Base-by-base conservation (phyloP, 306 rosid genomes). In the Fagus sylvatica region DNA sequence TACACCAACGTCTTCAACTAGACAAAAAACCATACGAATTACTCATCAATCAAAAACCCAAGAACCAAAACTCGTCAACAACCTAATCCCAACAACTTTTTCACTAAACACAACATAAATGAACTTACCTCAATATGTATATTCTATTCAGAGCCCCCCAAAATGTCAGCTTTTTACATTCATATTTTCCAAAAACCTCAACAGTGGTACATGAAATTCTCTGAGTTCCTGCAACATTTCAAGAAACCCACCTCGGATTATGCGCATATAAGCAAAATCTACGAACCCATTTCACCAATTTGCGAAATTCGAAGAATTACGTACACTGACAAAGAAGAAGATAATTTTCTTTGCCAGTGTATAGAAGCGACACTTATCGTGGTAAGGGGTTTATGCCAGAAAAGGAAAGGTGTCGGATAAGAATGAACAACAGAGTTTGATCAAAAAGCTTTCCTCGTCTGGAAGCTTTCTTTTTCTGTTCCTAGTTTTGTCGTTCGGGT, bases 241-340 rank as follows among this genome's bases (percentile, higher is more conserved):
- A 43, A 28, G 36, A 78, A 85, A 81, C 59, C 85, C 53, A 87
- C 59, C 74, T 74, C 60, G 16, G 81, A 80, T 79, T 74, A 49
- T n/a, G 60, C 16, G 69, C 51, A 60, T 28, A 2, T 36, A 49
- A 84, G 51, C 80, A 78, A 74, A 64, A 37, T 67, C 77, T 62
- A 73, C 62, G 30, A 74, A 62, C 80, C 87, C 87, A 81, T 41
- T 72, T 57, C 32, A 40, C 42, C 53, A 42, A 83, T 79, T 75
- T 79, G 69, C 39, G 73, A 76, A 79, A 76, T 71, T 82, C 43
- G 19, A 53, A 61, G 79, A 16, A 66, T 39, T 59, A 51, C 48
- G 56, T 32, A 57, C 3, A 56, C 28, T 16, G 69, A 56, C 7
- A 72, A 36, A 17, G 86, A 46, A 73, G 72, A 64, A 30, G 32